phyloP scores from a whole-genome alignment of 2,329 filamentous ascomycete species.

The Fusarium oxysporum region DNA sequence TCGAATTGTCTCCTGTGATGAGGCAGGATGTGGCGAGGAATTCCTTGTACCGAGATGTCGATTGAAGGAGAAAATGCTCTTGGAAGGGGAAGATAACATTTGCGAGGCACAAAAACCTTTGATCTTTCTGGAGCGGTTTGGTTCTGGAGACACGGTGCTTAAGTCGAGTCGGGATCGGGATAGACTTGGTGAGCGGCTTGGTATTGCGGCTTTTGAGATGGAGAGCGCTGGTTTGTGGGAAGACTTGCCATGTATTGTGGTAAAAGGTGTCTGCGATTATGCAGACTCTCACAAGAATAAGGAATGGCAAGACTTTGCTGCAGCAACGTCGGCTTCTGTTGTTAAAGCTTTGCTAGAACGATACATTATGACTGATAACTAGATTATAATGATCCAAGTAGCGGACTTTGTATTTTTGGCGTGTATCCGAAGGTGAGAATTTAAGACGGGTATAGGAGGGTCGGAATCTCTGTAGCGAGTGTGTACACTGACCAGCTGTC shows the following conservation, averaged over 20 bases:
- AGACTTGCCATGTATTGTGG: conserved; percentile 50
- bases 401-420: neutral
- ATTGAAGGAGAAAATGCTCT: accelerated
- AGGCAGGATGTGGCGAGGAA: accelerated
- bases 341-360: neutral
- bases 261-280: conserved; percentile 42
- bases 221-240: conserved; percentile 49
- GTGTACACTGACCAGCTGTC: neutral
- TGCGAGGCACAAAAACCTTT: neutral
- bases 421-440: neutral
- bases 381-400: neutral
- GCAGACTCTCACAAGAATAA: conserved; percentile 2
- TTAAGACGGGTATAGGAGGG: neutral
- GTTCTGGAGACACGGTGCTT: accelerated
- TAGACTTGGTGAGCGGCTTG: accelerated
- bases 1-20: accelerated
- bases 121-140: neutral
- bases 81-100: accelerated
- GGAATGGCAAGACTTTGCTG: neutral
- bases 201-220: conserved; percentile 45
- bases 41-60: accelerated
- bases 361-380: neutral
- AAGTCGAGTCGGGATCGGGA: neutral
- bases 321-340: neutral
- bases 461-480: neutral